Conservation (phyloP, 2,329 filamentous ascomycete genomes). For the Colletotrichum sp. region DNA sequence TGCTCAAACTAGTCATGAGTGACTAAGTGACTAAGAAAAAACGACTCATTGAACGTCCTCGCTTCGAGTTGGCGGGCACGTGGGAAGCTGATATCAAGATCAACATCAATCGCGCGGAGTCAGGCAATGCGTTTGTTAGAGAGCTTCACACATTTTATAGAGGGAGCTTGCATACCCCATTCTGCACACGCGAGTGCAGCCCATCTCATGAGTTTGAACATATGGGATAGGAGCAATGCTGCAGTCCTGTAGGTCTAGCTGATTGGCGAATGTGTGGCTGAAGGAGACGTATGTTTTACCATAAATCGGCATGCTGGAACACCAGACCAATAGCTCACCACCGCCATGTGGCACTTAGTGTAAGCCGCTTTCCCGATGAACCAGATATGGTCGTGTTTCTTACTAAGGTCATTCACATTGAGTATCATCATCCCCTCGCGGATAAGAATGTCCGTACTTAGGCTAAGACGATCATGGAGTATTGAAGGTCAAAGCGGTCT, state of each 20-base stretch:
- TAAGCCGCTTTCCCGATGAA: not conserved
- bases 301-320: not conserved
- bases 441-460: not conserved
- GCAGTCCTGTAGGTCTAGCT: not conserved
- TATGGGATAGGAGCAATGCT: not conserved
- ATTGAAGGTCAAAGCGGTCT: not conserved
- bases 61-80: not conserved
- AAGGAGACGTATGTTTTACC: not conserved
- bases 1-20: not conserved
- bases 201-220: not conserved
- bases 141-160: not conserved
- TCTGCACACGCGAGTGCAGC: not conserved
- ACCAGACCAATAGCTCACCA: accelerated
- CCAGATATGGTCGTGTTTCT: not conserved
- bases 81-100: not conserved
- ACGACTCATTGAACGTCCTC: not conserved
- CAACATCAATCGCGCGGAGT: not conserved
- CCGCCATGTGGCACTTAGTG: accelerated
- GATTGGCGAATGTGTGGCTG: accelerated
- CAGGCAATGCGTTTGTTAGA: not conserved
- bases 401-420: not conserved
- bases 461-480: not conserved
- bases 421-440: not conserved
- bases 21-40: not conserved
- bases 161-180: not conserved